Base-by-base conservation (phyloP, 2,329 filamentous ascomycete genomes). In the Clarireedia paspali region DNA sequence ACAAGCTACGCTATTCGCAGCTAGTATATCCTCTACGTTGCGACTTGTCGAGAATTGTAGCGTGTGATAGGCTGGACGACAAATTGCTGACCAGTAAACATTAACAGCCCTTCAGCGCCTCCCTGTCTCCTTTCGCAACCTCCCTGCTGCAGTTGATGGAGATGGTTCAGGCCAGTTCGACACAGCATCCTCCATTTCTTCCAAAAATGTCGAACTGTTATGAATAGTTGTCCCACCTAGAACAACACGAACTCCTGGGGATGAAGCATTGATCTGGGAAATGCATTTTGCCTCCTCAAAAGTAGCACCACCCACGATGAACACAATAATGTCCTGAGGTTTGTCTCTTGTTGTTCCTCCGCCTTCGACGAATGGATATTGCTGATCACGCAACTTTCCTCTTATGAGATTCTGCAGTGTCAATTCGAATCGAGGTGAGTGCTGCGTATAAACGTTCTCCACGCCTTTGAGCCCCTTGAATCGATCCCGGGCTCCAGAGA, bases 381-480 rank as follows among this genome's bases (percentile, higher is more conserved):
- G 83, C 62, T 91, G 82, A 66, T 95, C 89, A 65, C 84, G 87
- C 57, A 99, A 73, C 30, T 88, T 83, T 0, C 94, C 95, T 69
- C 96, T 96, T 74, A 97, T 91, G 51, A 99, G 76, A 64, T 92
- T 92, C 68, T 96, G 92, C 17, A 99, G 74, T 0, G 91, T 97
- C 24, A 82, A 81, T 70, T 96, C 91, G 15, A 99, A 73, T 23
- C 90, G 80, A 0, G 95, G 91, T 5, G 90, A 95, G 71, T 99
- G 94, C 70, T 99, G 95, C 0, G 94, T 99, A 70, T 99, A 99
- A 27, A 99, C 94, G 65, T 99, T 99, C 70, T 99, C 95, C 1
- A 99, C 94, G 1, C 94, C 94, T 68, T 97, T 96, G 14, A 99
- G 78, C 0, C 94, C 94, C 67, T 95, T 96, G 71, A 99, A 91